These are phyloP conservation scores for Cardamine resedifolia DNA, from an alignment of 345 rosid genomes.

Conservation along the genomic window DNA sequence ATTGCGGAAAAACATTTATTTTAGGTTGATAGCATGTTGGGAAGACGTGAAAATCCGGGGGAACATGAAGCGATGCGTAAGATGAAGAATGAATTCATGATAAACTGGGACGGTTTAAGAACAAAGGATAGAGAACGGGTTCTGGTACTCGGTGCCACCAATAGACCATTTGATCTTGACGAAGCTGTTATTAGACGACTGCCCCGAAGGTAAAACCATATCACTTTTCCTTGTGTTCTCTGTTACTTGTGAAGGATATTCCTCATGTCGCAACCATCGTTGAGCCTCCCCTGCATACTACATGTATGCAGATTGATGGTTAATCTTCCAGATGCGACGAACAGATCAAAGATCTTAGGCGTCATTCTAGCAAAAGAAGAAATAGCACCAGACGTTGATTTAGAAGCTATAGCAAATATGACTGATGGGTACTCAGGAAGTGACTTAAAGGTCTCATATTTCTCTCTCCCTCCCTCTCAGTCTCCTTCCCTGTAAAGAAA, in stretches of 20 bases:
- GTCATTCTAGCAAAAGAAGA: conserved; percentile 93
- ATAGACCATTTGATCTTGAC: conserved; percentile 96
- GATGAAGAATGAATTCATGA: conserved; percentile 99
- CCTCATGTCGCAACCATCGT: background rate
- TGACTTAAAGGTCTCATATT: conserved; percentile 72
- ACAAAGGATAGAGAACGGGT: conserved; percentile 97
- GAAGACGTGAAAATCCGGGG: conserved; percentile 98
- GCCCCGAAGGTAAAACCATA: conserved; percentile 72
- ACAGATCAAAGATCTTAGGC: conserved; percentile 76
- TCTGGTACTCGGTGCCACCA: conserved; percentile 93
- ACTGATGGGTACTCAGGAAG: conserved; percentile 98
- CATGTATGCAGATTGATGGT: conserved; percentile 80
- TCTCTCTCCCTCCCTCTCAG: background rate
- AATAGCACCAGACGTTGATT: conserved; percentile 62
- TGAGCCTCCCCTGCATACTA: conserved; percentile 12
- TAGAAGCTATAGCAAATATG: conserved; percentile 86
- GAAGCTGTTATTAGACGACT: conserved; percentile 99
- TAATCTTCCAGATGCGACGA: conserved; percentile 81
- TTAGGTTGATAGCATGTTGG: conserved; percentile 99
- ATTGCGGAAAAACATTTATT: background rate
- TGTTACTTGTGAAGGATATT: background rate
- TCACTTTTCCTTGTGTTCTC: background rate
- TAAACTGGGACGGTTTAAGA: conserved; percentile 97
- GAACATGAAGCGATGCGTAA: conserved; percentile 99
- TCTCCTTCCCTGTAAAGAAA: conserved; percentile 4